Evolutionary conservation across 23 red algal genomes (phyloP), one percentile per base, ranked within the genome.

Genomic region (Chondrus crispus): DNA sequence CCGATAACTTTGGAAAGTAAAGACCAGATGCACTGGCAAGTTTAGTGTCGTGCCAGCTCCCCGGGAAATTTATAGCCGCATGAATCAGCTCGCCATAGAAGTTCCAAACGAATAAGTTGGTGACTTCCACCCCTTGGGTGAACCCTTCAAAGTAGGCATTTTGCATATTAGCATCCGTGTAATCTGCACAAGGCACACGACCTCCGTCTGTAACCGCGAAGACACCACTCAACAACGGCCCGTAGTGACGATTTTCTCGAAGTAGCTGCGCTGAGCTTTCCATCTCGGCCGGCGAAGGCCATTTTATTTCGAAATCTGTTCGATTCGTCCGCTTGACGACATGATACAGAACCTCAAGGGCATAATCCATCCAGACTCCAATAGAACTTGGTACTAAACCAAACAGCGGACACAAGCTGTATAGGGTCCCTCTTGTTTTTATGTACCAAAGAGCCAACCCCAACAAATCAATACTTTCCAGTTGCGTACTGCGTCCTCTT

Each of bases 21-120:
- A 71, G 62, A 28, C 58, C 83, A 11, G 83, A 87, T 14, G 52
- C 22, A 68, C 62, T 44, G 19, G 83, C 83, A 19, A 87, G 42
- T 43, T 72, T 87, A 20, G 20, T 87, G 63, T 87, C 83, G 35
- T 87, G 83, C 83, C 58, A 72, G 46, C 83, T 87, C 37, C 83
- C 62, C 16, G 62, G 68, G 38, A 48, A 87, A 10, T 87, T 87
- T 26, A 54, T 46, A 24, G 54, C 58, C 47, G 46, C 13, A 48
- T 70, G 83, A 26, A 74, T 73, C n/a, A 87, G 30, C 55, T 82
- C 4, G 20, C 77, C 42, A 53, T 35, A 57, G 6, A 82, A 60
- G 47, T 82, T 82, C 24, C 28, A 82, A 6, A 82, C 58, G 50
- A 87, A 60, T 40, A 87, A 50, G 46, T 87, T 71, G 19, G 58